Conservation (phyloP, 2,329 filamentous ascomycete genomes). For the Ophiocordyceps camponoti-saundersi region DNA sequence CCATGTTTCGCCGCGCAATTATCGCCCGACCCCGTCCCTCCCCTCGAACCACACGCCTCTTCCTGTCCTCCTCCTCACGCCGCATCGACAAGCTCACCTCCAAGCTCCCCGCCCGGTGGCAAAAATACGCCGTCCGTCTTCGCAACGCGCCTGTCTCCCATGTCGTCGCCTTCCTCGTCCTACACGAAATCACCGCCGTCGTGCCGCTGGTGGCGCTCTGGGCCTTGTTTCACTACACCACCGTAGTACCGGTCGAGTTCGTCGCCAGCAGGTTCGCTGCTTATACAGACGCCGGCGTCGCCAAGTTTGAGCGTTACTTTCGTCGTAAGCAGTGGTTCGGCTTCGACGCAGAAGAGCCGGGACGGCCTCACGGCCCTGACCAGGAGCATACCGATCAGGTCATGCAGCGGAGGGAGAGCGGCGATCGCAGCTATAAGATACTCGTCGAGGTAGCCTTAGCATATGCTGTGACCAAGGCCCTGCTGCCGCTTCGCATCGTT, state of each 20-base stretch:
- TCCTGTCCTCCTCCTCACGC: constrained; percentile 12
- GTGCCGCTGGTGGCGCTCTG: constrained; percentile 62
- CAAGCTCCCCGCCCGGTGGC: constrained; percentile 49
- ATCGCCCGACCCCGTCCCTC: background rate
- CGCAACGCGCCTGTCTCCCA: constrained; percentile 66
- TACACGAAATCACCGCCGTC: constrained; percentile 85
- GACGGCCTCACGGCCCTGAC: constrained; percentile 6
- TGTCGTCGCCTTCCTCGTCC: constrained; percentile 67
- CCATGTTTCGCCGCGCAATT: background rate
- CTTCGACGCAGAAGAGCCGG: constrained; percentile 22
- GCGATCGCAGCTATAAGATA: constrained; percentile 34
- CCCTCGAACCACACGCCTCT: background rate
- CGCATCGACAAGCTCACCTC: constrained; percentile 28
- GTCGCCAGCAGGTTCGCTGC: constrained; percentile 30
- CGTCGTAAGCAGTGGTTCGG: constrained; percentile 68
- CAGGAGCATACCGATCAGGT: constrained; percentile 9
- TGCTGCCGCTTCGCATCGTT: constrained; percentile 62
- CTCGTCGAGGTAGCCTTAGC: constrained; percentile 64
- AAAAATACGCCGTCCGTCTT: constrained; percentile 51
- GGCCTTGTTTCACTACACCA: constrained; percentile 62
- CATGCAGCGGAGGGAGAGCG: constrained; percentile 18
- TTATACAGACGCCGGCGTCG: constrained; percentile 44
- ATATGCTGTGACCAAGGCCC: constrained; percentile 75
- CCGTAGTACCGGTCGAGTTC: constrained; percentile 48
- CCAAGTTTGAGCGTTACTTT: constrained; percentile 63